Conservation (phyloP, 2,329 filamentous ascomycete genomes). For the Arthrobotrys megalospora region DNA sequence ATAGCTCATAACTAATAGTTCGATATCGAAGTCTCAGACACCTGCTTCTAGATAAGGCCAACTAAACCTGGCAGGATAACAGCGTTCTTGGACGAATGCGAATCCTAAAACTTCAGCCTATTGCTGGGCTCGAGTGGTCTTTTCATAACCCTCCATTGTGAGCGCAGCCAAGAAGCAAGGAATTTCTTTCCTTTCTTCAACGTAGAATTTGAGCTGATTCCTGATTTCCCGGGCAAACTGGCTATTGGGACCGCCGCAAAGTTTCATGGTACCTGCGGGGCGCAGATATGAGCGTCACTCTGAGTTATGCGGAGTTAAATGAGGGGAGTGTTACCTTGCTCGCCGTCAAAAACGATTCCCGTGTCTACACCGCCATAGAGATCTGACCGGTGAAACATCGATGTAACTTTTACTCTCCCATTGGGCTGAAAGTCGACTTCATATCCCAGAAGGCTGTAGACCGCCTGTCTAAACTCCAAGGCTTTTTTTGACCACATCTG, state of each 20-base stretch:
- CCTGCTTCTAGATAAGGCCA: no score
- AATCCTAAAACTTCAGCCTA: conserved; percentile 22
- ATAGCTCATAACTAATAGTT: no score
- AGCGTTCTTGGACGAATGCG: background rate
- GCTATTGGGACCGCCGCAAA: conserved; percentile 88
- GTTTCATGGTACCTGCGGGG: conserved; percentile 98
- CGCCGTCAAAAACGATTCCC: conserved; percentile 73
- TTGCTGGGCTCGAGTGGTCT: conserved; percentile 63
- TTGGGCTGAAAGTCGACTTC: conserved; percentile 97
- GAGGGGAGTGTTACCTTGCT: conserved; percentile 65
- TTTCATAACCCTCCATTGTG: conserved; percentile 64
- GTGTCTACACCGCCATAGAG: conserved; percentile 78
- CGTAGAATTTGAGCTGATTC: conserved; percentile 94
- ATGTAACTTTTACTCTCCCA: conserved; percentile 92
- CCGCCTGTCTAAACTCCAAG: conserved; percentile 93
- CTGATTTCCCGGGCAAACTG: conserved; percentile 87
- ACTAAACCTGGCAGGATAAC: background rate
- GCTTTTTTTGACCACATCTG: conserved; percentile 89
- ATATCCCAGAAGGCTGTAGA: conserved; percentile 92
- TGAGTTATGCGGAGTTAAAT: conserved; percentile 70
- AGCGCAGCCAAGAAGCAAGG: conserved; percentile 64
- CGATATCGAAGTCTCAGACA: no score
- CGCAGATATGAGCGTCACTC: conserved; percentile 75
- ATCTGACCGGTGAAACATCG: conserved; percentile 77
- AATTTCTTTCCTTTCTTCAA: conserved; percentile 78